phyloP scores from a whole-genome alignment of 73 alveolate species.

The Blepharisma japonicum region DNA sequence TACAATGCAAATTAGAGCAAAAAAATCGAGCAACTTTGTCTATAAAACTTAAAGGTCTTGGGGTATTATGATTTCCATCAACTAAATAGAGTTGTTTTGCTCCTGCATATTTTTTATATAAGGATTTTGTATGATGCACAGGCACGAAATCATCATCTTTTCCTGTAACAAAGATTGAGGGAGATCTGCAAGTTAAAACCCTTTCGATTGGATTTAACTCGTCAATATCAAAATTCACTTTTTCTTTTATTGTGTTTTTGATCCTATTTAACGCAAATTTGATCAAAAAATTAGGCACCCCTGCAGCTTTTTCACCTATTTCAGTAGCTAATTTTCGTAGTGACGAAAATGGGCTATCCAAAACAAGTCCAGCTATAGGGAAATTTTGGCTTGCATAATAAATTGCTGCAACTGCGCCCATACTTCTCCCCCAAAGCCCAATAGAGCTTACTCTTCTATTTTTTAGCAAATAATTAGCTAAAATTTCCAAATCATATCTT shows the following conservation, averaged over 20 bases:
- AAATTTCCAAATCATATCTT: conserved; percentile 70
- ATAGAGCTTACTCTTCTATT: conserved; percentile 68
- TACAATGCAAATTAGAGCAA: conserved; percentile 64
- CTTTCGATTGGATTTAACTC: conserved; percentile 58
- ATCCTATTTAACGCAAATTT: conserved; percentile 54
- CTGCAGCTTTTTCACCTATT: conserved; percentile 47
- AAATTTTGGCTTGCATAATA: conserved; percentile 57
- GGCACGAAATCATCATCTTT: conserved; percentile 67
- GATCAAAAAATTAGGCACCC: conserved; percentile 47
- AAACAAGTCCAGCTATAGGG: conserved; percentile 70
- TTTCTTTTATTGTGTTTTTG: conserved; percentile 59
- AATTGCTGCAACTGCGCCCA: conserved; percentile 91
- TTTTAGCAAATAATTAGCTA: conserved; percentile 61
- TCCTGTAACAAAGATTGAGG: conserved; percentile 69
- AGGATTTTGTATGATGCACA: conserved; percentile 60
- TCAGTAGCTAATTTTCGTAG: conserved; percentile 61
- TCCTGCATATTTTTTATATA: conserved; percentile 59
- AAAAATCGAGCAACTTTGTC: conserved; percentile 74
- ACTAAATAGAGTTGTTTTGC: conserved; percentile 55
- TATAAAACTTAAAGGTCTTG: conserved; percentile 58
- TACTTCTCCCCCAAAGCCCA: conserved; percentile 88
- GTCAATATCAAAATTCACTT: conserved; percentile 62
- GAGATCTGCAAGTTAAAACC: conserved; percentile 64
- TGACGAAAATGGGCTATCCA: conserved; percentile 79
- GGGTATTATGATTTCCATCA: conserved; percentile 79